Evolutionary conservation across 2,329 filamentous ascomycete species (phyloP).

Genomic region (Alternaria atra): DNA sequence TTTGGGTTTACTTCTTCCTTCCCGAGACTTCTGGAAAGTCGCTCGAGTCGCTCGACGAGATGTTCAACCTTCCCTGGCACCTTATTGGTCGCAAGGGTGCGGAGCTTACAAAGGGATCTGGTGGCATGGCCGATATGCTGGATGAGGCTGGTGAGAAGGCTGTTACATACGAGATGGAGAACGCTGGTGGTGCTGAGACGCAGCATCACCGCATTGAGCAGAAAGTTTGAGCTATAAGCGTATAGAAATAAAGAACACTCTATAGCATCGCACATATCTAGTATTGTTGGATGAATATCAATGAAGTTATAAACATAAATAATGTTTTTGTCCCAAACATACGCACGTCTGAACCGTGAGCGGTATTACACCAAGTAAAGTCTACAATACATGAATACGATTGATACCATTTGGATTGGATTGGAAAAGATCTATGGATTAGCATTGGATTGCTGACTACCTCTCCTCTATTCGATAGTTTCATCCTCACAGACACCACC

Average conservation of each 20-base stretch:
- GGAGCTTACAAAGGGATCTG: constrained; percentile 42
- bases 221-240: constrained; percentile 22
- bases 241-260: background rate
- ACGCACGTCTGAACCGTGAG: background rate
- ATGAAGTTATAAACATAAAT: background rate
- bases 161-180: constrained; percentile 38
- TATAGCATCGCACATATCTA: constrained; percentile 1
- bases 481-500: background rate
- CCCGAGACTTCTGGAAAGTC: constrained; percentile 73
- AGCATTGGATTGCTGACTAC: background rate
- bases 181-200: constrained; percentile 20
- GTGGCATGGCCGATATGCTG: constrained; percentile 45
- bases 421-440: background rate
- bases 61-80: constrained; percentile 79
- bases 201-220: constrained; percentile 26
- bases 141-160: constrained; percentile 47
- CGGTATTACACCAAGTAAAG: too few species aligned
- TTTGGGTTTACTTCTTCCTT: constrained; percentile 76
- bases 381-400: background rate
- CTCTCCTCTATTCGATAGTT: background rate
- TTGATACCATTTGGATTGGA: background rate
- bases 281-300: background rate
- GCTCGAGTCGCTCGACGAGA: constrained; percentile 74
- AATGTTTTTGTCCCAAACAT: background rate
- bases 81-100: constrained; percentile 67